Evolutionary conservation across 2,329 filamentous ascomycete genomes (phyloP).

Genomic region (Fusarium metavorans): DNA sequence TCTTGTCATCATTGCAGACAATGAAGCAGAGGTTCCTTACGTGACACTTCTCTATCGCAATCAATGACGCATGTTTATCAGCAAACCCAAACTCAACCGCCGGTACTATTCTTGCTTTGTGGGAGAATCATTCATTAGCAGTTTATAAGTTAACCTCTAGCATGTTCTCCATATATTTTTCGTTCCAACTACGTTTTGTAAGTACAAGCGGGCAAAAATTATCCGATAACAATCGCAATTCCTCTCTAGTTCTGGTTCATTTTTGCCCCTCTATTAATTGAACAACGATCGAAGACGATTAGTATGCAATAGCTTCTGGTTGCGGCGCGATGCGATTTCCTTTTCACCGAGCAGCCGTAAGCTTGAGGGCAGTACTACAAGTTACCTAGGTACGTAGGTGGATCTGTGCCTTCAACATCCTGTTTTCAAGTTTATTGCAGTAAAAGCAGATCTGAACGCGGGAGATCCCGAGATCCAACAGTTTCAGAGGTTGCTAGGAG

Average conservation of each 20-base stretch:
- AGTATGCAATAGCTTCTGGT: background rate
- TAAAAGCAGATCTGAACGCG: background rate
- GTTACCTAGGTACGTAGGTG: background rate
- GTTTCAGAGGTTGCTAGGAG: background rate
- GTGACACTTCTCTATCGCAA: background rate
- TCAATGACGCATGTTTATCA: background rate
- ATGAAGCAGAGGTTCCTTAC: background rate
- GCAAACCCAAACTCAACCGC: background rate
- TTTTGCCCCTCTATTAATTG: background rate
- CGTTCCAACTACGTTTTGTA: background rate
- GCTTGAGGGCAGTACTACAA: background rate
- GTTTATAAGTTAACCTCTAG: background rate
- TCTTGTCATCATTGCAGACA: too few species aligned
- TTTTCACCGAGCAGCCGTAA: background rate
- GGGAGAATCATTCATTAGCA: background rate
- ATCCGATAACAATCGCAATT: background rate
- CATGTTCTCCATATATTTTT: background rate
- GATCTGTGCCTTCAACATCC: background rate
- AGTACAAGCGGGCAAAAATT: background rate
- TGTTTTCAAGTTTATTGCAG: background rate
- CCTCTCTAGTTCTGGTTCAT: background rate
- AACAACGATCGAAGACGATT: background rate
- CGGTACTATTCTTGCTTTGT: background rate
- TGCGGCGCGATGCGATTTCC: background rate
- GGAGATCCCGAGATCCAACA: background rate